Evolutionary conservation across 2,329 filamentous ascomycete genomes (phyloP).

Genomic region (Thelonectria olida): DNA sequence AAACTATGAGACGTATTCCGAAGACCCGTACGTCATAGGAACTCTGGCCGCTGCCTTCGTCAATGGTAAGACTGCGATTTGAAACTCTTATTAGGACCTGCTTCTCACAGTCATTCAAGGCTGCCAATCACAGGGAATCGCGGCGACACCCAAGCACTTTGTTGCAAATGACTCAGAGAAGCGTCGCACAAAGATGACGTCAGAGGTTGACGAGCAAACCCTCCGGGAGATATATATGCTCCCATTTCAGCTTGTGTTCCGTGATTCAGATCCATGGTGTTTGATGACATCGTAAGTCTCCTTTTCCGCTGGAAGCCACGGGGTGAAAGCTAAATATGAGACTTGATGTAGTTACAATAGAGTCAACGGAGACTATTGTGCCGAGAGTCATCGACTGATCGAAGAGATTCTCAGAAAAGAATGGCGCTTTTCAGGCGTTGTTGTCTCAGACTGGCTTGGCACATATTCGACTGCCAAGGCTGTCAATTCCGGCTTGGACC

Average conservation of each 20-base stretch:
- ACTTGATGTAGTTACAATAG: slow-evolving; percentile 29
- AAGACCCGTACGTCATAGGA: slow-evolving; percentile 54
- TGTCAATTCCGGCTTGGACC: slow-evolving; percentile 36
- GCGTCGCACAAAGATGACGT: slow-evolving; percentile 26
- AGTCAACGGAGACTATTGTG: slow-evolving; percentile 32
- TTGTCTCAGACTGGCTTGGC: slow-evolving; percentile 46
- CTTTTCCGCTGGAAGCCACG: too few relatives aligned
- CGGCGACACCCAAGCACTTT: slow-evolving; percentile 54
- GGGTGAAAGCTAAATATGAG: background rate
- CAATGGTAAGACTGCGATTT: too few relatives aligned
- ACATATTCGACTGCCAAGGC: slow-evolving; percentile 40
- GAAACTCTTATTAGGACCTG: too few relatives aligned
- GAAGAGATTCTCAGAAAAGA: slow-evolving; percentile 39
- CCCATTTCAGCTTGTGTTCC: slow-evolving; percentile 52
- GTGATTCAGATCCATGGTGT: slow-evolving; percentile 65
- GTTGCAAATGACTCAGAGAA: slow-evolving; percentile 49
- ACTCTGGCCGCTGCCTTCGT: slow-evolving; percentile 51
- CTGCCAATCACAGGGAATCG: slow-evolving; percentile 49
- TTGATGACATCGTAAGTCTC: slow-evolving; percentile 5
- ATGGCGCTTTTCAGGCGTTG: slow-evolving; percentile 45
- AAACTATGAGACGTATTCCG: slow-evolving; percentile 54
- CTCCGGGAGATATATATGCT: slow-evolving; percentile 48
- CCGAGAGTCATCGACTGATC: slow-evolving; percentile 24
- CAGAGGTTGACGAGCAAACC: slow-evolving; percentile 30
- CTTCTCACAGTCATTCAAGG: too few relatives aligned